phyloP scores from a whole-genome alignment of 331 rosid genomes.

The Arachis monticola region DNA sequence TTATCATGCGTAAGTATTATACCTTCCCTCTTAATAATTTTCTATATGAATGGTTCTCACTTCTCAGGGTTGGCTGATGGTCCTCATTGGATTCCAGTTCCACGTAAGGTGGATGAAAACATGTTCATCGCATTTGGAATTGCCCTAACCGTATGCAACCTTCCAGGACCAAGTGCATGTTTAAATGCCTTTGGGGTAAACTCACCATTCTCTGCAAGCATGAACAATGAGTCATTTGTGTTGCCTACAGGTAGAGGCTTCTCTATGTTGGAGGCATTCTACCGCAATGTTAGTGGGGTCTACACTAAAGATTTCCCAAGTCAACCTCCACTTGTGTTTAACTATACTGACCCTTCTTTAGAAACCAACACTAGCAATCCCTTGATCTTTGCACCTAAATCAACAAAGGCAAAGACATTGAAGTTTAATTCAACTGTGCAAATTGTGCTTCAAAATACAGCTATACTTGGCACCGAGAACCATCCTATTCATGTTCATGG shows the following conservation, averaged over 20 bases:
- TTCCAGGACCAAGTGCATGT: not conserved
- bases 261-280: slow-evolving; percentile 66
- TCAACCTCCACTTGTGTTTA: slow-evolving; percentile 47
- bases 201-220: slow-evolving; percentile 15
- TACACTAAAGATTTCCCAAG: slow-evolving; percentile 61
- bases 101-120: slow-evolving; percentile 20
- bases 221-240: slow-evolving; percentile 72
- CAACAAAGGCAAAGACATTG: slow-evolving; percentile 58
- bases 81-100: slow-evolving; percentile 23
- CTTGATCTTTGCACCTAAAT: slow-evolving; percentile 46
- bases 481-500: slow-evolving; percentile 54
- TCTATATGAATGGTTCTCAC: no score
- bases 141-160: not conserved
- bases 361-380: not conserved
- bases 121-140: slow-evolving; percentile 33
- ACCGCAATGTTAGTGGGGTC: slow-evolving; percentile 34
- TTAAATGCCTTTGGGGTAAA: no score
- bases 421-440: slow-evolving; percentile 64
- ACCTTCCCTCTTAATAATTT: no score
- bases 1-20: no score
- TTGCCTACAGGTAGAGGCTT: slow-evolving; percentile 36
- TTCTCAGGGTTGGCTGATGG: slow-evolving; percentile 17
- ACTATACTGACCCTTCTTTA: slow-evolving; percentile 47
- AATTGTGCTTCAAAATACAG: slow-evolving; percentile 61
- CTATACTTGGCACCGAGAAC: slow-evolving; percentile 45